Evolutionary conservation across 768 basidiomycete genomes (phyloP).

Genomic region (Boletellus sp.): DNA sequence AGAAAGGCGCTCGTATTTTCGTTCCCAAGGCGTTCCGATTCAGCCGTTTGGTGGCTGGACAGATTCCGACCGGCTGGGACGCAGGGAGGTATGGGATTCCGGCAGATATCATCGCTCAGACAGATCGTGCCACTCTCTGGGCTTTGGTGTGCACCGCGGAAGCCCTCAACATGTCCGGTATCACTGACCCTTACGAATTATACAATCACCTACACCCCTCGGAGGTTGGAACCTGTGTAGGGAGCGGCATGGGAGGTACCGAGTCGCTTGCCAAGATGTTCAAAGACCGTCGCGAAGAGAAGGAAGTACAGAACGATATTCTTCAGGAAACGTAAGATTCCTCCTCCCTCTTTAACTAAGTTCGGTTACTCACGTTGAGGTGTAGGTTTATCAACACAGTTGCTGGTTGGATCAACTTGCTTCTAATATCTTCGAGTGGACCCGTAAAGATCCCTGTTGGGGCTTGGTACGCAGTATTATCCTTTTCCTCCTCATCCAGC

Average conservation of each 20-base stretch:
- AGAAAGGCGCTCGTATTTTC: conserved; percentile 91
- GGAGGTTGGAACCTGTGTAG: conserved; percentile 90
- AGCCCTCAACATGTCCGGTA: conserved; percentile 93
- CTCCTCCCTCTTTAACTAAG: background rate
- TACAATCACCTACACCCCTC: conserved; percentile 97
- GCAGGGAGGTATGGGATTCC: conserved; percentile 97
- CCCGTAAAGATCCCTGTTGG: conserved; percentile 99
- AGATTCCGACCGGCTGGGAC: conserved; percentile 96
- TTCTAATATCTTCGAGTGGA: conserved; percentile 92
- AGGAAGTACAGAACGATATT: conserved; percentile 97
- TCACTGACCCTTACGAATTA: conserved; percentile 96
- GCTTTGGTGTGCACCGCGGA: conserved; percentile 92
- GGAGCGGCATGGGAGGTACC: conserved; percentile 97
- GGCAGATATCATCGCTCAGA: conserved; percentile 91
- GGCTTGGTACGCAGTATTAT: conserved; percentile 66
- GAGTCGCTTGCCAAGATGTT: conserved; percentile 94
- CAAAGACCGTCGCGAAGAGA: conserved; percentile 97
- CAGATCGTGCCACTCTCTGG: conserved; percentile 92
- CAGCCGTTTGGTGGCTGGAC: conserved; percentile 91
- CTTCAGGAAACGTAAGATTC: conserved; percentile 87
- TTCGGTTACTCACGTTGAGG: conserved; percentile 5
- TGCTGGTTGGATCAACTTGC: conserved; percentile 95
- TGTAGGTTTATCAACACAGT: conserved; percentile 96
- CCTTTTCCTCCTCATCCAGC: background rate
- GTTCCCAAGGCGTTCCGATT: conserved; percentile 96